Conservation (phyloP, 2,329 filamentous ascomycete species). For the Alternaria postmessia region DNA sequence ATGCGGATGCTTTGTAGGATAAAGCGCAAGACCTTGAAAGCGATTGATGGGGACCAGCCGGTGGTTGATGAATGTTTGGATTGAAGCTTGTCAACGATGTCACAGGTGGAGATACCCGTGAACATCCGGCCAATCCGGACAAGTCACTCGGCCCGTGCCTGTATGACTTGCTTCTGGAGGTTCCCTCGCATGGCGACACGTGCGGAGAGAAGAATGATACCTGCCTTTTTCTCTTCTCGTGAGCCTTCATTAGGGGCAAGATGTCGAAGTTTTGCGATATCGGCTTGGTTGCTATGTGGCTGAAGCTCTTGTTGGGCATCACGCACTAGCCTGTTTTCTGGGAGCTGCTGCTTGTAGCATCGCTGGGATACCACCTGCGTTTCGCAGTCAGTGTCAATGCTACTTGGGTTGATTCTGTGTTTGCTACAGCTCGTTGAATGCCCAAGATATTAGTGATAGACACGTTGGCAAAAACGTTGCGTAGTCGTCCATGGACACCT, state of each 20-base stretch:
- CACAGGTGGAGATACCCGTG: constrained; percentile 29
- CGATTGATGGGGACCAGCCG: constrained; percentile 9
- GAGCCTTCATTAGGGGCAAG: background rate
- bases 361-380: background rate
- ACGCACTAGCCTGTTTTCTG: background rate
- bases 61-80: constrained; percentile 17
- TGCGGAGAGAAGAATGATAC: background rate
- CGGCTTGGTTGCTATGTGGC: background rate
- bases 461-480: background rate
- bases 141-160: constrained; percentile 18
- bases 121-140: constrained; percentile 29
- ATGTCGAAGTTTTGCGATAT: background rate
- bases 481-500: background rate
- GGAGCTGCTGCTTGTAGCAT: background rate
- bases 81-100: constrained; percentile 28
- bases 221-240: background rate
- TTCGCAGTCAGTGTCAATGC: background rate
- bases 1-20: background rate
- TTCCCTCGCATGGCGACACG: background rate
- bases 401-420: background rate
- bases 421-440: background rate
- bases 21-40: constrained; percentile 4
- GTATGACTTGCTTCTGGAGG: constrained; percentile 7
- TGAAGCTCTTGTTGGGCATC: background rate
- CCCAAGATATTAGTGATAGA: background rate